phyloP scores from a whole-genome alignment of 495 filamentous ascomycete genomes.

The Hypoxylon lienhwacheense region DNA sequence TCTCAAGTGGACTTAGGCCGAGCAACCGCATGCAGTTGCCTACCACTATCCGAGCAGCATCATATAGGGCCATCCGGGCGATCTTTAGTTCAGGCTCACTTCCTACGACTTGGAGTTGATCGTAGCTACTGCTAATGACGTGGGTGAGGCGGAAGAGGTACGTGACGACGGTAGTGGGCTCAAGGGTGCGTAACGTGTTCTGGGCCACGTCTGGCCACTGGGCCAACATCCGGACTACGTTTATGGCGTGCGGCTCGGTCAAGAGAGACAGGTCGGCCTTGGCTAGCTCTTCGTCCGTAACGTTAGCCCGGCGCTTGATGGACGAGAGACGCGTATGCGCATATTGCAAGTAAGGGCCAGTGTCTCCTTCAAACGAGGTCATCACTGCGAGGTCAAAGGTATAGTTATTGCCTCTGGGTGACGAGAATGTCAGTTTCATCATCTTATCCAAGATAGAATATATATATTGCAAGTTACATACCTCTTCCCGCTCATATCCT shows the following conservation, averaged over 20 bases:
- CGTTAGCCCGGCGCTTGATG: constrained; percentile 57
- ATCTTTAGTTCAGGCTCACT: constrained; percentile 70
- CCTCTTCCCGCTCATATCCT: constrained; percentile 68
- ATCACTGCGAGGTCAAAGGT: constrained; percentile 64
- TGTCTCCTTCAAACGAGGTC: constrained; percentile 72
- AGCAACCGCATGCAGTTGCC: constrained; percentile 83
- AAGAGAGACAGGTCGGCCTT: constrained; percentile 61
- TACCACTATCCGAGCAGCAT: constrained; percentile 73
- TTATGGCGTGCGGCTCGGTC: constrained; percentile 60
- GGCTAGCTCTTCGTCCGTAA: constrained; percentile 56
- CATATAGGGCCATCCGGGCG: constrained; percentile 81
- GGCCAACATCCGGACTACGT: constrained; percentile 61
- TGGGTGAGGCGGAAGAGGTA: constrained; percentile 93
- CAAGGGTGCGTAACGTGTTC: constrained; percentile 65
- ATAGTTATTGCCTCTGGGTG: constrained; percentile 61
- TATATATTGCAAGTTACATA: constrained; percentile 35
- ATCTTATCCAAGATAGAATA: background rate
- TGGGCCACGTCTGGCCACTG: constrained; percentile 67
- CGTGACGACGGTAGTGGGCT: constrained; percentile 69
- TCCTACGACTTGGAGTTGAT: constrained; percentile 76
- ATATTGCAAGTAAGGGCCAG: constrained; percentile 70
- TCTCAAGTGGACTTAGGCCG: constrained; percentile 74
- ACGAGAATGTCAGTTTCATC: background rate
- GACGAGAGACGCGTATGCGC: constrained; percentile 66
- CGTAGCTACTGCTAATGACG: constrained; percentile 78